Percentiles rank a stretch among this genome's conserved stretches.
These are phyloP conservation scores for Phytophthora aleatoria DNA, from an alignment of 352 stramenopile genomes.

Conservation along the genomic window DNA sequence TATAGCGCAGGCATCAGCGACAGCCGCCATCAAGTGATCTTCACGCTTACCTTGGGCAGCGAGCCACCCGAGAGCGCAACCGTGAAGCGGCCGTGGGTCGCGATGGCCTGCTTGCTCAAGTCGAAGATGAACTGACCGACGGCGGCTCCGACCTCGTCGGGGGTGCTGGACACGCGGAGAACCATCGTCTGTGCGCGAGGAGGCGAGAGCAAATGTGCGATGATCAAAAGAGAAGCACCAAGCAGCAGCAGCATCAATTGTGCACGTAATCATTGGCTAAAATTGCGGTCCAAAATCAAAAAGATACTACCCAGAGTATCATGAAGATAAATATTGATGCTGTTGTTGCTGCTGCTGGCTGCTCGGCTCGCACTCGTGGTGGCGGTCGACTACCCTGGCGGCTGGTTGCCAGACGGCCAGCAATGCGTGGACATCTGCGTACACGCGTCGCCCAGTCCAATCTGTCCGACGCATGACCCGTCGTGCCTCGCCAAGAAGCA, in stretches of 20 bases:
- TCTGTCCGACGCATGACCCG: slow-evolving; percentile 40
- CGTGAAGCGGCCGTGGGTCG: slow-evolving; percentile 66
- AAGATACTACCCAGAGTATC: no score
- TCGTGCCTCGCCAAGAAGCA: slow-evolving; percentile 45
- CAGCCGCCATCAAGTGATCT: not conserved
- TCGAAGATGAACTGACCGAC: slow-evolving; percentile 72
- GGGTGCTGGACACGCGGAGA: slow-evolving; percentile 54
- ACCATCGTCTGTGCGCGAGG: slow-evolving; percentile 37
- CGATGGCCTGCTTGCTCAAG: slow-evolving; percentile 69
- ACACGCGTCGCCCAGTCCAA: slow-evolving; percentile 14
- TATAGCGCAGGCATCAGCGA: slow-evolving; percentile 20
- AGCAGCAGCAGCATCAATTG: slow-evolving; percentile 13
- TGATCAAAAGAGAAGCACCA: slow-evolving; percentile 3
- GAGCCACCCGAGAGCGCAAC: slow-evolving; percentile 89
- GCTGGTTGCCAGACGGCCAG: slow-evolving; percentile 37
- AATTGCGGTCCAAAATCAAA: not conserved
- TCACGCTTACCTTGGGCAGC: slow-evolving; percentile 56
- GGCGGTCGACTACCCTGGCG: slow-evolving; percentile 63
- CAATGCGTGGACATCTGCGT: slow-evolving; percentile 57
- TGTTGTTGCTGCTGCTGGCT: not conserved
- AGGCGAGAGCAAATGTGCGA: slow-evolving; percentile 15
- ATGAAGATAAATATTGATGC: not conserved
- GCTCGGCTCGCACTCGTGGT: slow-evolving; percentile 7
- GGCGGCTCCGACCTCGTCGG: slow-evolving; percentile 63
- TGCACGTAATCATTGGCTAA: slow-evolving; percentile 23